phyloP scores from a whole-genome alignment of 345 rosid species.

The Citrus hindsii region DNA sequence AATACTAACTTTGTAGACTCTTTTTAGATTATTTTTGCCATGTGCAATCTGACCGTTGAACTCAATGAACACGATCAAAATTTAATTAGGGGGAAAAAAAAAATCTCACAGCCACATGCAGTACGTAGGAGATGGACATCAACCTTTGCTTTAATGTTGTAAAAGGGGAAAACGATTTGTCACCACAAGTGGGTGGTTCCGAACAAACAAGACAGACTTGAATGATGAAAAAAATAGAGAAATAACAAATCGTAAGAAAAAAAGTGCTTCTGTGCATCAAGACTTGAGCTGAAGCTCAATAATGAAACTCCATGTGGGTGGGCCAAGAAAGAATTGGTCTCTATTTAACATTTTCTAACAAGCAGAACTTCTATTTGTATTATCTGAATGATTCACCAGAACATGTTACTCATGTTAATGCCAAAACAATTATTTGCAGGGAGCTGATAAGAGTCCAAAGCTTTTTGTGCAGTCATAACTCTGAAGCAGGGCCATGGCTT shows the following conservation, averaged over 20 bases:
- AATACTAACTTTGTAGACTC: too few relatives aligned
- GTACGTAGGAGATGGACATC: too few relatives aligned
- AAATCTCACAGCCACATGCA: too few relatives aligned
- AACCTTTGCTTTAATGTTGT: too few relatives aligned
- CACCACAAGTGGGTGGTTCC: too few relatives aligned
- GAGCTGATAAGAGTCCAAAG: not conserved
- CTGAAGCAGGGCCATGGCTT: not conserved
- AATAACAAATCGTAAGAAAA: not conserved
- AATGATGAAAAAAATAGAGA: not conserved
- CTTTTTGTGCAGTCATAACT: not conserved
- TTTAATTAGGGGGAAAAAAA: too few relatives aligned
- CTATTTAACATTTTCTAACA: not conserved
- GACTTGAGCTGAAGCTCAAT: not conserved
- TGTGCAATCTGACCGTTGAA: too few relatives aligned
- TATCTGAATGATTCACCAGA: not conserved
- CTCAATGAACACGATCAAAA: too few relatives aligned
- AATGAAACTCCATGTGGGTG: conserved; percentile 17
- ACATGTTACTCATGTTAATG: not conserved
- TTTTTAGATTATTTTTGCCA: too few relatives aligned
- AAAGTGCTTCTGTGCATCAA: not conserved
- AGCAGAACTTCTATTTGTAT: not conserved
- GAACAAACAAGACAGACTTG: too few relatives aligned
- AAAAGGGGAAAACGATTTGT: too few relatives aligned
- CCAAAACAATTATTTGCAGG: not conserved
- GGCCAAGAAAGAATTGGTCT: conserved; percentile 7